Evolutionary conservation across 2,329 filamentous ascomycete genomes (phyloP).

Genomic region (Trichoderma sp.): DNA sequence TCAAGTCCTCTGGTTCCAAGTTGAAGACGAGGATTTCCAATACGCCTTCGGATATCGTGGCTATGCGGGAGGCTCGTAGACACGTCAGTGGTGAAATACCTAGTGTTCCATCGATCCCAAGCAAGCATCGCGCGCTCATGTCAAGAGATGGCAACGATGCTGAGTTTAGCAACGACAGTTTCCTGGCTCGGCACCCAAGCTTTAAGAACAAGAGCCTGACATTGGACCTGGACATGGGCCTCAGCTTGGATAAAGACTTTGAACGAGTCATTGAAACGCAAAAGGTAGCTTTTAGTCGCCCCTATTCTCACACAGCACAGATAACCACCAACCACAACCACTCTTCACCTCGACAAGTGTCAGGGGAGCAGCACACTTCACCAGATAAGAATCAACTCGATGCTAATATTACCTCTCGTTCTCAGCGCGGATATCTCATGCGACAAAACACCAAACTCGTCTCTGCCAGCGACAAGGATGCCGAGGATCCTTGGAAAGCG

Average conservation of each 20-base stretch:
- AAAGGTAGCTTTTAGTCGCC: conserved; percentile 66
- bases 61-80: conserved; percentile 83
- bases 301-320: conserved; percentile 25
- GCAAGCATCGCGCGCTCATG: conserved; percentile 56
- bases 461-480: conserved; percentile 77
- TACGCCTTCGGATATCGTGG: conserved; percentile 76
- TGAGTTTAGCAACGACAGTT: conserved; percentile 39
- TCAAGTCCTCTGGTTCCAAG: conserved; percentile 82
- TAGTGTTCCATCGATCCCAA: conserved; percentile 58
- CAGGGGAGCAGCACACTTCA: conserved; percentile 28
- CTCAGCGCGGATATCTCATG: conserved; percentile 98
- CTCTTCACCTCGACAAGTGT: conserved; percentile 46
- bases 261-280: conserved; percentile 92
- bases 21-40: conserved; percentile 87
- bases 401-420: conserved; percentile 63
- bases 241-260: conserved; percentile 89
- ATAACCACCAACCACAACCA: conserved; percentile 8
- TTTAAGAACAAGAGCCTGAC: conserved; percentile 82
- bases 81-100: conserved; percentile 76
- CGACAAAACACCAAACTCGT: conserved; percentile 97
- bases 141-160: conserved; percentile 48
- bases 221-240: conserved; percentile 75
- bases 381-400: conserved; percentile 30
- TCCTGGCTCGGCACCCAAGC: conserved; percentile 64
- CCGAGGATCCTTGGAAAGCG: conserved; percentile 52